Base-by-base conservation (phyloP, 768 basidiomycete species). In the Podaxis pistillaris region DNA sequence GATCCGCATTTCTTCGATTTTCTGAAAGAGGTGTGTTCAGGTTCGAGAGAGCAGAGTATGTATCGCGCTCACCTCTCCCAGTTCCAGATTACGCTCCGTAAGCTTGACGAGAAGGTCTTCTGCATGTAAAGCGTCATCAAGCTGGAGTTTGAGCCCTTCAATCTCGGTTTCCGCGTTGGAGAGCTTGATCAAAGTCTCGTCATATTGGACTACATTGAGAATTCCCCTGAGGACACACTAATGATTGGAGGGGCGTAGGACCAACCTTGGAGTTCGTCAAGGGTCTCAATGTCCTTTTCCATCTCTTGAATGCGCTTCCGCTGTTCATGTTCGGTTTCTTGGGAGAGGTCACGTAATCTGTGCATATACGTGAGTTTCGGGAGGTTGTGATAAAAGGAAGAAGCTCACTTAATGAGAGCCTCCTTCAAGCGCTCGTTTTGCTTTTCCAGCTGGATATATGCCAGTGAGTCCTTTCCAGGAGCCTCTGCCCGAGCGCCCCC, bases 1-100 rank as follows among this genome's bases (percentile, higher is more conserved):
- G 59, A 93, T 89, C 12, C 94, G 86, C 91, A 98, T 96, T 75
- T 98, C 95, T 72, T 98, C 97, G 66, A 98, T 94, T 86, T 95
- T 96, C 93, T 96, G 68, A 4, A 24, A 40, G 36, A 53, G 26
- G 17, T 19, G 40, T 33, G 1, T 22, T 51, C 3, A 54, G 54
- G 19, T 24, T 7, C 4, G n/a, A 36, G 40, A 9, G n/a, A 53
- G 2, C 37, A 33, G 22, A 26, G 24, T 30, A 4, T 1, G 7
- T 11, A 9, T 47, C 36, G 22, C n/a, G 67, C 75, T 58, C 66
- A 93, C 94, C 82, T 98, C 96, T 64, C 93, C 90, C 51, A 98
- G 84, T 75, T 90, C 84, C 19, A 98, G 82, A 70, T 97, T 98
- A 3, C 96, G 86, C 68, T 97, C 96, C 0, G 96, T 99, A 50